Percentiles rank a stretch among this genome's conserved stretches.
These are phyloP conservation scores for Paraleonurus japonicus DNA, from an alignment of 257 asterid species.

Conservation along the genomic window DNA sequence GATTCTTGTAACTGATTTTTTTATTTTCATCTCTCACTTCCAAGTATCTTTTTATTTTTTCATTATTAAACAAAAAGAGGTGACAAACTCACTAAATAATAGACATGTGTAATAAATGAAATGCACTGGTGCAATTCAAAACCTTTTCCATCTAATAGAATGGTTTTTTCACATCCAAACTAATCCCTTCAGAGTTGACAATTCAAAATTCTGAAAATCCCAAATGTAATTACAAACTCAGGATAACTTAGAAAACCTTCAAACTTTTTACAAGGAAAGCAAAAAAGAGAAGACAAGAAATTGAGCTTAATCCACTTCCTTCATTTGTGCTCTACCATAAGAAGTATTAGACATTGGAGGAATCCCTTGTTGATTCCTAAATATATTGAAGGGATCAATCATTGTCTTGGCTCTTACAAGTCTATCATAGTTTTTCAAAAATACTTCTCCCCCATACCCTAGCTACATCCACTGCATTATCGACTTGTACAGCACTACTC, in stretches of 20 bases:
- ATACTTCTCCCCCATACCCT: constrained; percentile 67
- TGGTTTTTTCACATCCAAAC: neutral
- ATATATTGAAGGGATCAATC: constrained; percentile 56
- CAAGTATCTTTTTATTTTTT: neutral
- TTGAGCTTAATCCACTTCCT: neutral
- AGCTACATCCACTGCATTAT: constrained; percentile 50
- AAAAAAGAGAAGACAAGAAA: neutral
- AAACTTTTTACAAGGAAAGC: neutral
- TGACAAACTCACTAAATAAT: neutral
- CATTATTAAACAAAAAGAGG: neutral
- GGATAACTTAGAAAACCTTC: neutral
- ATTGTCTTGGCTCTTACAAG: constrained; percentile 57
- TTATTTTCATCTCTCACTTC: neutral
- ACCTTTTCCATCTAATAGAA: neutral
- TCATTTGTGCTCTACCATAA: constrained; percentile 16
- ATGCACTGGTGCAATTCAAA: no score
- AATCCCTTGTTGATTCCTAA: constrained; percentile 57
- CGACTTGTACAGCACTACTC: neutral
- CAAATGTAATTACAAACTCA: neutral
- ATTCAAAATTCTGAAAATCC: neutral
- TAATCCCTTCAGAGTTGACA: neutral
- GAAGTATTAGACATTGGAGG: constrained; percentile 41
- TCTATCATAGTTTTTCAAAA: constrained; percentile 67
- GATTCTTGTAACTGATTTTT: neutral
- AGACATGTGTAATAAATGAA: neutral